Base-by-base conservation (phyloP, 2,329 filamentous ascomycete species). In the Raffaelea albimanens region DNA sequence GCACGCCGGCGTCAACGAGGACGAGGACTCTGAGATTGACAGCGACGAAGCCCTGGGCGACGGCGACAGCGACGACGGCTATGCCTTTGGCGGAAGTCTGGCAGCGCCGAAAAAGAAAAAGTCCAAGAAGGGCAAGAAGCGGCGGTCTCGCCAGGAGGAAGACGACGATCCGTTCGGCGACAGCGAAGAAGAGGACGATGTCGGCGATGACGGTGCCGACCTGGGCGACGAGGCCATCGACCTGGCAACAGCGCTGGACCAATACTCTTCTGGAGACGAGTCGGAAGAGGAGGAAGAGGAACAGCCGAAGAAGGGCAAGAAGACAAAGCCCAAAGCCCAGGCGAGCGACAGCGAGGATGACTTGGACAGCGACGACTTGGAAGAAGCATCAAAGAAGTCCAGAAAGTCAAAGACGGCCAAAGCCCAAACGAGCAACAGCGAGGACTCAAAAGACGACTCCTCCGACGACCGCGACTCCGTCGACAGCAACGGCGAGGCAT, bases 41-140 rank as follows among this genome's bases (percentile, higher is more conserved):
- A 80, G 76, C 56, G 78, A 82, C 60, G 87, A 94, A 58, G 90
- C 91, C 2, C 88, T 95, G 71, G 87, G 88, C 3, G 83, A 87
- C 54, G 93, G 87, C 57, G 90, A 95, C 58, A n/a, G n/a, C n/a
- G 83, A 93, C 58, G 90, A 88, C 53, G 86, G 81, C 11, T 94
- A 83, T 57, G 58, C 70, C 0, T 80, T 81, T 51, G 58, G 73
- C 1, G 75, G 73, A 11, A 72, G 68, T 57, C 66, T 29, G n/a
- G n/a, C 64, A 43, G 68, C 65, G 43, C 53, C 63, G 2, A 64
- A 63, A 46, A 60, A 50, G 25, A 51, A 52, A 21, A 55, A 54
- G 40, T 67, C 64, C 53, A 57, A 58, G 50, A 56, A 59, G 50
- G 56, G 52, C 49, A 58, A 50, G 50, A 59, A 51, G 61, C 55